Base-by-base conservation (phyloP, 1,284 basidiomycete genomes). In the Cutaneotrichosporon arboriforme region DNA sequence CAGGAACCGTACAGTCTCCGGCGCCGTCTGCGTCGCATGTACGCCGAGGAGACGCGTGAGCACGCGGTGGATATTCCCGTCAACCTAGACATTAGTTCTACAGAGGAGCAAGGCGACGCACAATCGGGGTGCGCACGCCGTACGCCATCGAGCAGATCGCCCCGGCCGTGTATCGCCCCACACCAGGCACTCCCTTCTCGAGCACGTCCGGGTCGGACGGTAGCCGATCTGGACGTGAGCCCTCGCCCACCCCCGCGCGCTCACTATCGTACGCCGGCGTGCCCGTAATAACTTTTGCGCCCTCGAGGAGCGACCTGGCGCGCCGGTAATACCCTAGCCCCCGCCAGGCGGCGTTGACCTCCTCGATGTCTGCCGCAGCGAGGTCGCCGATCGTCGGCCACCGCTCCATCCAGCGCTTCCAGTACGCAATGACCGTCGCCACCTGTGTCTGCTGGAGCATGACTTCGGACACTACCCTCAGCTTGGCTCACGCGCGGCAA, bases 361-460 rank as follows among this genome's bases (percentile, higher is more conserved):
- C 67, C 67, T 94, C 90, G 58, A 91, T 83, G 67, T 84, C 83
- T 14, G 84, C 83, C 38, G 75, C 73, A 13, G 88, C 88, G 79
- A 98, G 81, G 58, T 84, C 82, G 47, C 77, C 75, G 56, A 96
- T 83, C 5, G 88, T 92, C 9, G 90, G 90, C 76, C 89, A 93
- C 64, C 79, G 85, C 60, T 78, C 77, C 79, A 92, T 87, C 90
- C 90, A 93, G 37, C 80, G 80, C 44, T 83, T 84, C 74, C 88
- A 94, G 72, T 92, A 96, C 0, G 86, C 87, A 59, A 92, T 90
- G 13, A 93, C 91, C 0, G 91, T 94, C 3, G 78, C 81, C 21
- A 79, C 77, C 51, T 92, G 91, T 0, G 94, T 97, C 73, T 98
- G 94, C 70, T 98, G 94, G 7, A 97, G 80, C 94, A 97, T 97